Conservation (phyloP, 345 rosid species). For the Lenwebbia sp. region DNA sequence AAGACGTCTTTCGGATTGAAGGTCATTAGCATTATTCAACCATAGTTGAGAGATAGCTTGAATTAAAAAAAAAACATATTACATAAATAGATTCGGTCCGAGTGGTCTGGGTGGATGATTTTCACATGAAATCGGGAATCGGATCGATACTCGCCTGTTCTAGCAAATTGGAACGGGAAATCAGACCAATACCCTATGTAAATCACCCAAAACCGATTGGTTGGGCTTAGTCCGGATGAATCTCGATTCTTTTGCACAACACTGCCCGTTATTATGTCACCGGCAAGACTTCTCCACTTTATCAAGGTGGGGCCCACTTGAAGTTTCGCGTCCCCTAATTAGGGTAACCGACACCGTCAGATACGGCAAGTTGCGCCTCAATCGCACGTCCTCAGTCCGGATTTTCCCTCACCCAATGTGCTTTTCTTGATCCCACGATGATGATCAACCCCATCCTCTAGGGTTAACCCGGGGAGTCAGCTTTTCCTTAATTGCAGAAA, state of each 20-base stretch:
- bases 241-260: no score
- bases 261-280: neutral
- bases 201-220: no score
- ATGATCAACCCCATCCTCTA: neutral
- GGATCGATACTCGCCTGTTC: no score
- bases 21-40: neutral
- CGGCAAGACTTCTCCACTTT: neutral
- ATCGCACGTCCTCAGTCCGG: neutral
- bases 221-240: no score
- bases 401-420: neutral
- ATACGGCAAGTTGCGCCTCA: conserved; percentile 28
- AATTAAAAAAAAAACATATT: no score
- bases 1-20: neutral
- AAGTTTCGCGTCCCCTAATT: neutral
- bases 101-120: no score
- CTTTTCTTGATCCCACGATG: neutral
- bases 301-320: neutral
- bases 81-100: no score
- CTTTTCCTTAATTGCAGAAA: neutral
- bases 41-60: neutral
- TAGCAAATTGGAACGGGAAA: no score
- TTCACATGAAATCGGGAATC: no score
- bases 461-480: neutral
- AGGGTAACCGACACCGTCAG: conserved; percentile 23
- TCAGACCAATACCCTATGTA: no score